Percentiles rank a stretch among this genome's conserved stretches.
These are phyloP conservation scores for Nemania serpens DNA, from an alignment of 2,329 filamentous ascomycete species.

Conservation along the genomic window DNA sequence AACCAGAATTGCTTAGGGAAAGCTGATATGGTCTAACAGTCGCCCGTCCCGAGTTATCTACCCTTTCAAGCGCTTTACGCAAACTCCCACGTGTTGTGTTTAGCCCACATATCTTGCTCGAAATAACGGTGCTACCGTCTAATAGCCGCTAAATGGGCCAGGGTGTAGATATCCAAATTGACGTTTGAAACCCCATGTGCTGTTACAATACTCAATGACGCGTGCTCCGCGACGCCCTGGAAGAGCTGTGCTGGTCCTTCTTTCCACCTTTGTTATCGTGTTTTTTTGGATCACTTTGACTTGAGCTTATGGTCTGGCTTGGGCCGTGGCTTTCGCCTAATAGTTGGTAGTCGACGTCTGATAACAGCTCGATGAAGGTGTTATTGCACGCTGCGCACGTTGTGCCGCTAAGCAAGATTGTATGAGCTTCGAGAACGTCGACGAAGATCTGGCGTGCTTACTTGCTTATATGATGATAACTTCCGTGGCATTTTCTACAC, in stretches of 20 bases:
- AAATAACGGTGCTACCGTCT: neutral
- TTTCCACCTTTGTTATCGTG: slow-evolving; percentile 22
- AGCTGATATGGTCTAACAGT: neutral
- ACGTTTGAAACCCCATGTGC: neutral
- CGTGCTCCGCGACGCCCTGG: slow-evolving; percentile 18
- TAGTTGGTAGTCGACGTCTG: slow-evolving; percentile 17
- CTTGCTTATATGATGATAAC: slow-evolving; percentile 21
- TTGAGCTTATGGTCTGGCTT: neutral
- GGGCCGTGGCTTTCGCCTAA: neutral
- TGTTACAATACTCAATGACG: slow-evolving; percentile 4
- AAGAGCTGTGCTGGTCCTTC: slow-evolving; percentile 22
- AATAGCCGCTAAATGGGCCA: neutral
- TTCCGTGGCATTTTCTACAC: slow-evolving; percentile 19
- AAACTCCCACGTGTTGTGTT: neutral
- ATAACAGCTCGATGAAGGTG: slow-evolving; percentile 21
- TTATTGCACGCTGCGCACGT: slow-evolving; percentile 19
- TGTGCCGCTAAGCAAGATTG: slow-evolving; percentile 4
- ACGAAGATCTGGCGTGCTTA: neutral
- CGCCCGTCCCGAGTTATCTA: neutral
- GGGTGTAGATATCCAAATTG: neutral
- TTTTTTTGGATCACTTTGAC: slow-evolving; percentile 6
- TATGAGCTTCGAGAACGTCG: neutral
- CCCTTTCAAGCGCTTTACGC: too few species aligned
- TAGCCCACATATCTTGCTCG: neutral
- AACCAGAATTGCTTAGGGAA: too few species aligned